Base-by-base conservation (phyloP, 73 alveolate genomes). In the Blepharisma stoltei region DNA sequence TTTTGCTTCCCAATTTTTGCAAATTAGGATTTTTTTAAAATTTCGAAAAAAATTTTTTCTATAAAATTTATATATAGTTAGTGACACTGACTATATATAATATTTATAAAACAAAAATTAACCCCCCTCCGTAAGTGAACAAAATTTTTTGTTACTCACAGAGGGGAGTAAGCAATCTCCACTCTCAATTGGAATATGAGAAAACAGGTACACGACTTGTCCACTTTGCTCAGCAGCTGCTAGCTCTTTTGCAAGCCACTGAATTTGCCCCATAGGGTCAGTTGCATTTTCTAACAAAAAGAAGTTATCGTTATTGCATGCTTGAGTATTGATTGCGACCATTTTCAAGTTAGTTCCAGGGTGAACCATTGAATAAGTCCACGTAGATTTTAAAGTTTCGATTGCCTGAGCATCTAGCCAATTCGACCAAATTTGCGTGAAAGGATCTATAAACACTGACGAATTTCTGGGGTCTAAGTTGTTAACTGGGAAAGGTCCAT, bases 141-240 rank as follows among this genome's bases (percentile, higher is more conserved):
- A n/a, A n/a, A n/a, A n/a, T n/a, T n/a, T n/a, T n/a, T n/a, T n/a
- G n/a, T n/a, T n/a, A n/a, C n/a, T n/a, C n/a, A n/a, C n/a, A n/a
- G n/a, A n/a, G n/a, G n/a, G n/a, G n/a, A n/a, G n/a, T n/a, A 88
- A 79, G 83, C 88, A 85, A 49, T 80, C 88, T 14, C 83, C 54
- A 66, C 86, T 89, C 9, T 73, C 82, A 49, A 87, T 80, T 67
- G 97, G 97, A 27, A 90, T 87, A 79, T 92, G 98, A 43, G 87
- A 90, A 83, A 90, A 79, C 14, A 92, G 78, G 86, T 86, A 84
- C 18, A 88, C 95, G 54, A 80, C 60, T 86, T 92, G 88, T 27
- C 87, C 79, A 70, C 80, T 80, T 65, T 84, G 75, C 86, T 92
- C 98, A 7, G 98, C 96, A 18, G 83, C 75, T 71, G 53, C 55